Conservation (phyloP, 2,329 filamentous ascomycete species). For the Fusarium sp. region DNA sequence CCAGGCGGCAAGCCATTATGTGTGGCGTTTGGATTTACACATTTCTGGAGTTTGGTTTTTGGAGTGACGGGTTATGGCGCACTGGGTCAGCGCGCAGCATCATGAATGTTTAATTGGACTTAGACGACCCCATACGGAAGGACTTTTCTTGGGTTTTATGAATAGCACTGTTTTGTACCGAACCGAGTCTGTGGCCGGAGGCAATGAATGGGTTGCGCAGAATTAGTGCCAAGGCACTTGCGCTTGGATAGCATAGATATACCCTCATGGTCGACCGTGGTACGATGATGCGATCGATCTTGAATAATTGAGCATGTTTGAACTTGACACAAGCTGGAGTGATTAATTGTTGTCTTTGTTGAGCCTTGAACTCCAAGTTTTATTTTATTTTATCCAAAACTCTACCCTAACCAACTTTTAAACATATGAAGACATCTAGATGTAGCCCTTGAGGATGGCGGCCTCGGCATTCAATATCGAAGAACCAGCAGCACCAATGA, state of each 20-base stretch:
- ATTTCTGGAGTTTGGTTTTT: conserved; percentile 29
- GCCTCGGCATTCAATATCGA: conserved; percentile 96
- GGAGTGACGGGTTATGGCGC: conserved; percentile 20
- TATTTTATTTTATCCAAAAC: conserved; percentile 7
- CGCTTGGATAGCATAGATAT: conserved; percentile 32
- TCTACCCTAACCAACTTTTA: conserved; percentile 8
- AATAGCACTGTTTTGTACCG: conserved; percentile 3
- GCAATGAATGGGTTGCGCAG: conserved; percentile 23
- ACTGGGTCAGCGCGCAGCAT: conserved; percentile 24
- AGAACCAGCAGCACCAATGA: conserved; percentile 95
- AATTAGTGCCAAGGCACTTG: conserved; percentile 11
- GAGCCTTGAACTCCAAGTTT: conserved; percentile 5
- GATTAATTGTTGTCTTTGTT: background rate
- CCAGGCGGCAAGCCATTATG: conserved; percentile 9
- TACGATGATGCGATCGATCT: conserved; percentile 18
- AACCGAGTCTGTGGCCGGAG: conserved; percentile 4
- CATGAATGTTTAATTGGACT: conserved; percentile 8
- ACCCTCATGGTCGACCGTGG: conserved; percentile 32
- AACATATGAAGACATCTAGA: conserved; percentile 59
- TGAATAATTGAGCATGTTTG: conserved; percentile 26
- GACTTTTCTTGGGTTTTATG: conserved; percentile 13
- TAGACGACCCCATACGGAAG: conserved; percentile 25
- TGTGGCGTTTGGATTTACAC: conserved; percentile 30
- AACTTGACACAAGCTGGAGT: background rate
- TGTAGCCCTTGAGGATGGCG: conserved; percentile 87